Base-by-base conservation (phyloP, 2,329 filamentous ascomycete genomes). In the Biscogniauxia sp. region DNA sequence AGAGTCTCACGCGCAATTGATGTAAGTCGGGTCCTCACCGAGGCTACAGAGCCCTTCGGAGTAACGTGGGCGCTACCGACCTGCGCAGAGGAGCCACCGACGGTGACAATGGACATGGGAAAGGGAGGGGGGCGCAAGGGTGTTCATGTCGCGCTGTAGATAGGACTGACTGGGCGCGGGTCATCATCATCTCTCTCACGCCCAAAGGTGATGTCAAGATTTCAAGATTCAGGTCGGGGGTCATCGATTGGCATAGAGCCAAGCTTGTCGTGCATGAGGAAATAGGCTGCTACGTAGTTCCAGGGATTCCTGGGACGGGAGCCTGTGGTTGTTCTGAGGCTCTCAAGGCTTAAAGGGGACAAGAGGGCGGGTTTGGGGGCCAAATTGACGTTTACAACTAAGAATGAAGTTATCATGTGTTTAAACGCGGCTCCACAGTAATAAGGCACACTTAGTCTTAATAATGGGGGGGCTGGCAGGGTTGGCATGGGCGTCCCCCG, bases 301-400 rank as follows among this genome's bases (percentile, higher is more conserved):
- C 57, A 55, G 50, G 56, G 65, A 61, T 66, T 64, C 64, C 60
- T 59, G 37, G 37, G 37, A 45, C 62, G 58, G 61, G 60, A 59
- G 58, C 57, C 62, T 54, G 37, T 45, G 37, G 37, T 45, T 61
- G 6, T 26, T 61, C 62, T 68, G 64, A 61, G 64, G 66, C 66
- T 66, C 66, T 65, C 64, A 60, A 66, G 63, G 45, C 64, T 64
- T 55, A 59, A 68, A 65, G 66, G 64, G 65, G 62, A 63, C 63
- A 61, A 62, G 62, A 58, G 60, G 54, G 59, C 55, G 49, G 58
- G 59, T 58, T 60, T 64, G 66, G 66, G 66, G 66, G 61, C 65
- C 52, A 32, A 64, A 60, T 61, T 2, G 50, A 50, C 1, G 54
- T 51, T 51, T 20, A 52, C n/a, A n/a, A 5, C 2, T 23, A 23